Base-by-base conservation (phyloP, 2,329 filamentous ascomycete genomes). In the Cryphonectria carpinicola region DNA sequence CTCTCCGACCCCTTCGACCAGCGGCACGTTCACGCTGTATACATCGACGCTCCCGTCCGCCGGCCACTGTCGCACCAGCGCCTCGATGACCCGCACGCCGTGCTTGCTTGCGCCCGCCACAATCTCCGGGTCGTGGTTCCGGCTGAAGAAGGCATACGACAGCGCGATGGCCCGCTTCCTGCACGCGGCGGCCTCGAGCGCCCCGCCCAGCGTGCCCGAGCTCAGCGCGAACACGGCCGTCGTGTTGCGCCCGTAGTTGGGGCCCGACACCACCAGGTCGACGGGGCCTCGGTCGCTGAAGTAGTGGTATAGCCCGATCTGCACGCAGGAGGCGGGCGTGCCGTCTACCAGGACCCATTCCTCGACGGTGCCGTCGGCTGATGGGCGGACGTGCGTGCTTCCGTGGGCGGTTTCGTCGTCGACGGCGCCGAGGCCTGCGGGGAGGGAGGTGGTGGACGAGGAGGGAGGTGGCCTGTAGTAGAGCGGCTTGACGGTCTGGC, bases 11-110 rank as follows among this genome's bases (percentile, higher is more conserved):
- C 90, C 91, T 71, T 93, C 90, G 19, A 96, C 86, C 14, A 98
- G 84, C 28, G 96, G 95, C 11, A 98, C 92, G 78, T 98, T 98
- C 75, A 98, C 90, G 64, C 88, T 92, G 80, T 97, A 98, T n/a
- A 98, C 82, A 78, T 97, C 93, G 6, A 93, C 90, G 71, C 86
- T 87, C 43, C 84, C 81, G 66, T 90, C 90, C 46, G 84, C 81
- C 0, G 84, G 88, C 92, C 93, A 97, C 78, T 94, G 92, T 65
- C 86, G 85, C 75, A 87, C 90, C 8, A 99, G 84, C 73, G 93
- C 88, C 79, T 97, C 92, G 73, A 97, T 91, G 35, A 98, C 85
- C 73, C 86, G 87, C 35, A 96, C 90, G 35, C 90, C 89, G 75
- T 95, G 90, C 61, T 88, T 84, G 52, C 90, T 93, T 3, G 94